Conservation (phyloP, 1,139 yeast genomes). For the Arxiozyma telluris region DNA sequence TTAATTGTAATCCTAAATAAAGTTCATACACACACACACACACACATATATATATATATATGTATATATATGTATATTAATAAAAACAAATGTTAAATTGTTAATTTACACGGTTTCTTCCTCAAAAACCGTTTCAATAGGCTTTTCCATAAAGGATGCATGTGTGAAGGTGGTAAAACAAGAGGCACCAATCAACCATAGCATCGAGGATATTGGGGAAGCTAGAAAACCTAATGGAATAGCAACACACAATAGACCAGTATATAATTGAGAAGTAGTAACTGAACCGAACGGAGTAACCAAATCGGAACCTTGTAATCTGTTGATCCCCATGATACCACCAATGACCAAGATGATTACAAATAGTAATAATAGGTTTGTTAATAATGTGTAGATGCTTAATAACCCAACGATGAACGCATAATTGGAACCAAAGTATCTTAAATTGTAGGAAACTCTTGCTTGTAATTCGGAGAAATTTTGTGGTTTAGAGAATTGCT, state of each 20-base stretch:
- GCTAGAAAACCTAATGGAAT: constrained; percentile 89
- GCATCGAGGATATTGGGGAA: constrained; percentile 82
- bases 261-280: constrained; percentile 79
- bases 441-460: constrained; percentile 76
- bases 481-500: constrained; percentile 81
- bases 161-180: constrained; percentile 81
- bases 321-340: constrained; percentile 73
- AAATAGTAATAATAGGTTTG: constrained; percentile 75
- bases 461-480: constrained; percentile 86
- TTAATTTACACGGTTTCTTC: constrained; percentile 53
- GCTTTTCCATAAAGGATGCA: constrained; percentile 93
- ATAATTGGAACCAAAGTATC: constrained; percentile 84
- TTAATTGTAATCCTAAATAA: background rate
- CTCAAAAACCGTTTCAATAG: constrained; percentile 93
- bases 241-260: constrained; percentile 68
- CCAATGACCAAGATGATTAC: constrained; percentile 60
- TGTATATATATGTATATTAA: background rate
- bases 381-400: constrained; percentile 62
- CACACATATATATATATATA: no score
- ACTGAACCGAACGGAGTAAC: constrained; percentile 57
- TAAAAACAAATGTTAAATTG: background rate
- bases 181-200: constrained; percentile 97
- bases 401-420: constrained; percentile 64
- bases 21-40: background rate
- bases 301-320: constrained; percentile 73